phyloP scores from a whole-genome alignment of 208 protist species.

The Leishmania major region DNA sequence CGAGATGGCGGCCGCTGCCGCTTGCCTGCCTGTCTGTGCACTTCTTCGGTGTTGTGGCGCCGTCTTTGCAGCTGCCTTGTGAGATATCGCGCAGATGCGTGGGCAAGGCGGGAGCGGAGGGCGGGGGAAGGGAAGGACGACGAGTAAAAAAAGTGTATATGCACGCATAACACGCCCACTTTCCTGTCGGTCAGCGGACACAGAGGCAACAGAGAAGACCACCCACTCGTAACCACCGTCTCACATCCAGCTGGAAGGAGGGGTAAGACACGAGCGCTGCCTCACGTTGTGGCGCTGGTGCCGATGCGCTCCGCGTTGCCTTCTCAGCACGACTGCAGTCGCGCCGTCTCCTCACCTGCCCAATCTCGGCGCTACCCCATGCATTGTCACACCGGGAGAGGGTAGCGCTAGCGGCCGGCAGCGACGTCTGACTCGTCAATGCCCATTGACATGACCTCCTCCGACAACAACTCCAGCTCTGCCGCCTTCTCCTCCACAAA shows the following conservation, averaged over 20 bases:
- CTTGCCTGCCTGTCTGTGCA: background rate
- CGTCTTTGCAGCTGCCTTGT: background rate
- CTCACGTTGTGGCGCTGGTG: background rate
- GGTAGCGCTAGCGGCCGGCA: conserved; percentile 1
- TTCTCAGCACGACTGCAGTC: background rate
- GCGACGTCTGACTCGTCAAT: conserved; percentile 70
- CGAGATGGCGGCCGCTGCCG: background rate
- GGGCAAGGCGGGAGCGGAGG: background rate
- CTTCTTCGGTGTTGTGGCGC: background rate
- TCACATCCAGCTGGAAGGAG: background rate
- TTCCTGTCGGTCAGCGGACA: background rate
- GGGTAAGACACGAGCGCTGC: background rate
- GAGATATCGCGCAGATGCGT: background rate
- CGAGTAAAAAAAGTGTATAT: no score
- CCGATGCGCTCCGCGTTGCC: background rate
- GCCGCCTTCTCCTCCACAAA: conserved; percentile 79
- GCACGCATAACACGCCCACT: background rate
- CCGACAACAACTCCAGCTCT: conserved; percentile 71
- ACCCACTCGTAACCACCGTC: background rate
- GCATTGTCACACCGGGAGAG: background rate
- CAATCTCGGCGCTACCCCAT: background rate
- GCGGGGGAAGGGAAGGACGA: background rate
- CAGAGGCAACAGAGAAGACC: background rate
- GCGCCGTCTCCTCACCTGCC: background rate
- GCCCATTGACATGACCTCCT: conserved; percentile 88